These are phyloP conservation scores for Flaveria floridana DNA, from an alignment of 140 eudicot species.

Conservation along the genomic window DNA sequence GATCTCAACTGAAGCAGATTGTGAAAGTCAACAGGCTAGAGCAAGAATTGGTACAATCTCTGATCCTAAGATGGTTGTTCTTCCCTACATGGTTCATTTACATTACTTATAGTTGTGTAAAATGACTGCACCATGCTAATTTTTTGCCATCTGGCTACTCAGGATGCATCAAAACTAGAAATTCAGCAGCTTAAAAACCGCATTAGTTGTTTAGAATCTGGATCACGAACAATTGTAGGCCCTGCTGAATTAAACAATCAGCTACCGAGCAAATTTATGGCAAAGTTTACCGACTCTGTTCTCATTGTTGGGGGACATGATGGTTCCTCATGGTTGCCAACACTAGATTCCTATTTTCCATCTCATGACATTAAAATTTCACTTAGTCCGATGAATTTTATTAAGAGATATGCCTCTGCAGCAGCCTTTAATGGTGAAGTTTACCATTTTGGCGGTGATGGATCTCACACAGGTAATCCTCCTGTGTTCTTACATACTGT, in stretches of 20 bases:
- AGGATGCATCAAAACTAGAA: constrained; percentile 55
- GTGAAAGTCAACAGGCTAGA: constrained; percentile 46
- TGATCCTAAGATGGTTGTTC: background rate
- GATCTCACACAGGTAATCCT: constrained; percentile 56
- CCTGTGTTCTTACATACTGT: background rate
- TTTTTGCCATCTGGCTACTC: constrained; percentile 21
- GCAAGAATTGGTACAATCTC: constrained; percentile 54
- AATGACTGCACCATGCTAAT: constrained; percentile 7
- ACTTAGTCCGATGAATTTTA: constrained; percentile 52
- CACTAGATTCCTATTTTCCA: constrained; percentile 49
- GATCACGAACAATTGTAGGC: constrained; percentile 20
- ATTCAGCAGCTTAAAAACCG: constrained; percentile 37
- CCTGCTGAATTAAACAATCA: constrained; percentile 22
- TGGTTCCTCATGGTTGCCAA: constrained; percentile 58
- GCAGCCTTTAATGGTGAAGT: constrained; percentile 52
- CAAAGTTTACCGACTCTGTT: constrained; percentile 31
- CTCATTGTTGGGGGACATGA: constrained; percentile 65
- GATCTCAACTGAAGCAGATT: constrained; percentile 41
- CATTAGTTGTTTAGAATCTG: constrained; percentile 27
- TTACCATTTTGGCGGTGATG: constrained; percentile 59
- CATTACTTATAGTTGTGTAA: background rate
- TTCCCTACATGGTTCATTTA: background rate
- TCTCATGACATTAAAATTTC: constrained; percentile 36
- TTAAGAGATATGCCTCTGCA: constrained; percentile 48
- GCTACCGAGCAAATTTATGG: background rate